A percentile compares a stretch with the other conserved stretches of the same genome.
Evolutionary conservation across 345 rosid species (phyloP).

Genomic region (Odontarrhena argentea): DNA sequence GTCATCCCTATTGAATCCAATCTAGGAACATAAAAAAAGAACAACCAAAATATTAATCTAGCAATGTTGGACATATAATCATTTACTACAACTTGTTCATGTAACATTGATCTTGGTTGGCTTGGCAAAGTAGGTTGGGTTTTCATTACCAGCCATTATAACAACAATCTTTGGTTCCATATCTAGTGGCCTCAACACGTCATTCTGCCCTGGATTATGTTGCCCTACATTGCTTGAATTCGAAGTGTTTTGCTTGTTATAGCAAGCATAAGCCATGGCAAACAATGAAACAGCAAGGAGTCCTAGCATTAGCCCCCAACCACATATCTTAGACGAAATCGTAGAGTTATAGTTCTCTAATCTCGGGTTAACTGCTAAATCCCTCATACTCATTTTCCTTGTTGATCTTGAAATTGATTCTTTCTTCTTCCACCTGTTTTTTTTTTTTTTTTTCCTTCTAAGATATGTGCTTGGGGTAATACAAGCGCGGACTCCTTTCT

Average conservation of each 20-base stretch:
- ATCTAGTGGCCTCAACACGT: slow-evolving; percentile 41
- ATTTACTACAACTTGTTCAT: slow-evolving; percentile 13
- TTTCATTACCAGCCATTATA: slow-evolving; percentile 66
- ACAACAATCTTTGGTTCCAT: slow-evolving; percentile 73
- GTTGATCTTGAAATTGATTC: slow-evolving; percentile 14
- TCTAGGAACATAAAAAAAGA: neutral
- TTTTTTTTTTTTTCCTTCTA: neutral
- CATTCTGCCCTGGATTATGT: slow-evolving; percentile 32
- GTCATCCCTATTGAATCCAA: neutral
- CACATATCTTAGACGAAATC: slow-evolving; percentile 53
- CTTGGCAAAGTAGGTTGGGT: slow-evolving; percentile 61
- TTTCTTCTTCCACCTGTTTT: slow-evolving; percentile 5
- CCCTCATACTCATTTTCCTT: slow-evolving; percentile 47
- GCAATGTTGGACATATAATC: neutral
- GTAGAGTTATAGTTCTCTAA: slow-evolving; percentile 49
- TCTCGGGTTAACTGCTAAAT: slow-evolving; percentile 33
- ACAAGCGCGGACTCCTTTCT: no score
- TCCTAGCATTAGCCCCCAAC: slow-evolving; percentile 53
- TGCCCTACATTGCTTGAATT: slow-evolving; percentile 23
- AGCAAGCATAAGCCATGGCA: slow-evolving; percentile 53
- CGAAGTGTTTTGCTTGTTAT: slow-evolving; percentile 12
- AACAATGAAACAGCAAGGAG: slow-evolving; percentile 49
- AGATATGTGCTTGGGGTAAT: no score
- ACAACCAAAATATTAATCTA: neutral
- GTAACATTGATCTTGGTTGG: slow-evolving; percentile 38